Evolutionary conservation across 176 grass and related monocot genomes (phyloP), one percentile per base, ranked within the genome.

Genomic region (maize (Zea mays)): DNA sequence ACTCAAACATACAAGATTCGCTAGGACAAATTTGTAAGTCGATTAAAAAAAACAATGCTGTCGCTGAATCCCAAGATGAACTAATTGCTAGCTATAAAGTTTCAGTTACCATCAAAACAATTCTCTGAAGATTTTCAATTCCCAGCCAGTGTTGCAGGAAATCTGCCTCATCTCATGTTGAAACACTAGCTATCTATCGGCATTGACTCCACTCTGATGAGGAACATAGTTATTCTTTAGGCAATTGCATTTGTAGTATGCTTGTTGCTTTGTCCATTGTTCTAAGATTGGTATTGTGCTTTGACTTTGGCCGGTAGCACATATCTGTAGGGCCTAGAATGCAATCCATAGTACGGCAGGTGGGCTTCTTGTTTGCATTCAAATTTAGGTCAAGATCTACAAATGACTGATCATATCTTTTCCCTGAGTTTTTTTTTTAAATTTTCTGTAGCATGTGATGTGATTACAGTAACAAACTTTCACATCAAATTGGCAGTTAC

Each of bases 391-490:
- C 15, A 54, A 17, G 51, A n/a, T 54, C 13, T 2, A 54, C 51
- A 54, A 54, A 54, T 54, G 5, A 54, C 51, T 54, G n/a, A n/a
- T 20, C 51, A 54, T 54, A n/a, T 54, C 14, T 54, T 54, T 54
- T 57, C 55, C n/a, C 16, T 21, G 55, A 57, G 1, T 38, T 38
- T 38, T 38, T 57, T 57, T 17, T 57, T 57, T 10, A 57, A 57
- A 57, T 57, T 21, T 57, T 7, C 55, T 57, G 16, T 4, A 7
- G 68, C 27, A 56, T 42, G 17, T 10, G 47, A 50, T 77, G 14
- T 48, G 36, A 77, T 73, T 65, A 47, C 11, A 65, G 15, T 62
- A 68, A 38, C 64, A 38, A 39, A 37, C 5, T 34, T 79, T 50
- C 34, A 21, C 47, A 6, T 56, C 40, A 10, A 62, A 49, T 55